phyloP scores from a whole-genome alignment of 345 rosid species.

The Hypericum perforatum region DNA sequence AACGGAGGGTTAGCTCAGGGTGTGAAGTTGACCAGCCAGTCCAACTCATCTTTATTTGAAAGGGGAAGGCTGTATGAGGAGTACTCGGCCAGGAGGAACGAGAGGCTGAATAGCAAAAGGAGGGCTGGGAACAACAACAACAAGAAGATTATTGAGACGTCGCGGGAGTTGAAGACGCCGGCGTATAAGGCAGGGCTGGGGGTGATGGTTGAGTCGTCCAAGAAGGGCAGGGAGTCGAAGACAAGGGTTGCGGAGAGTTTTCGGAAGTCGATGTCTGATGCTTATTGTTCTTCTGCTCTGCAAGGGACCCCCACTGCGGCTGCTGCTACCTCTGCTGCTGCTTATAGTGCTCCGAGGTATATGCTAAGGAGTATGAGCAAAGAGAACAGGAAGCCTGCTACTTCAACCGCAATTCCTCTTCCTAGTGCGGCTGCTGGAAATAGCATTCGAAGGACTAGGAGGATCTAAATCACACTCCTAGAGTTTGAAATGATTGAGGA shows the following conservation, averaged over 20 bases:
- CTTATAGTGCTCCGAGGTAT: constrained; percentile 47
- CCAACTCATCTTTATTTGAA: constrained; percentile 40
- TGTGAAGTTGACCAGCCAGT: constrained; percentile 11
- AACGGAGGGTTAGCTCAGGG: constrained; percentile 15
- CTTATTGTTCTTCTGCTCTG: constrained; percentile 8
- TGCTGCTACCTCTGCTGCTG: constrained; percentile 20
- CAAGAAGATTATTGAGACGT: neutral
- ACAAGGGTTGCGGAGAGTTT: constrained; percentile 39
- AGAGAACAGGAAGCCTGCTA: constrained; percentile 52
- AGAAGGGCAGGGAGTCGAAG: constrained; percentile 37
- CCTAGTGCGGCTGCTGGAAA: constrained; percentile 10
- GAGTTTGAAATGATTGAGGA: too few species aligned
- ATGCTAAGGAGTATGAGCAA: constrained; percentile 65
- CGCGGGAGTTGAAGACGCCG: constrained; percentile 20
- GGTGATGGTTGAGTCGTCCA: constrained; percentile 38
- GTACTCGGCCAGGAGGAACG: constrained; percentile 77
- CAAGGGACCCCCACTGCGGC: too few species aligned
- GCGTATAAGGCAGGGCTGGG: constrained; percentile 34
- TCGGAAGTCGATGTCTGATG: constrained; percentile 44
- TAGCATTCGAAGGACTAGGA: constrained; percentile 12
- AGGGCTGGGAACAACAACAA: constrained; percentile 25
- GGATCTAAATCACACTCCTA: too few species aligned
- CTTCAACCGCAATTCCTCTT: neutral
- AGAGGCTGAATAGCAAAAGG: constrained; percentile 59
- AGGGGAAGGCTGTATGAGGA: constrained; percentile 83